Percentiles rank a stretch among this genome's conserved stretches.
These are phyloP conservation scores for Phytophthora multivora DNA, from an alignment of 352 stramenopile genomes.

Conservation along the genomic window DNA sequence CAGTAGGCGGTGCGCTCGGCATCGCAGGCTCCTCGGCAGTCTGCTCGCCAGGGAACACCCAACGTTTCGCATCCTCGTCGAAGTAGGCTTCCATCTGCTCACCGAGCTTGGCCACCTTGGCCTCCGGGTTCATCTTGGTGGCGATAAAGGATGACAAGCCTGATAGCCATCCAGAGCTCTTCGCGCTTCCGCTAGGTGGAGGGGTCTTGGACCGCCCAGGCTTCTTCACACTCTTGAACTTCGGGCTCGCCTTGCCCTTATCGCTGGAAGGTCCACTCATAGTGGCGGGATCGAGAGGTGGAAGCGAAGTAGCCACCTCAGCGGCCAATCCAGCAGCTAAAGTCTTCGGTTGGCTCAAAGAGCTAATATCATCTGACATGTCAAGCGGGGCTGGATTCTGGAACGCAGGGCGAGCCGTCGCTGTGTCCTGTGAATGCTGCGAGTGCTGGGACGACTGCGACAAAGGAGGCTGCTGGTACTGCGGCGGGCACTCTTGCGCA, in stretches of 20 bases:
- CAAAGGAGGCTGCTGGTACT: conserved; percentile 21
- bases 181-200: conserved; percentile 74
- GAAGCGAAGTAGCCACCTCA: conserved; percentile 28
- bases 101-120: conserved; percentile 79
- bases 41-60: conserved; percentile 85
- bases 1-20: conserved; percentile 74
- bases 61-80: conserved; percentile 84
- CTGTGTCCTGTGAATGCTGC: conserved; percentile 17
- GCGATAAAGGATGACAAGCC: conserved; percentile 69
- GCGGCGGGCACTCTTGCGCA: conserved; percentile 9
- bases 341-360: conserved; percentile 25
- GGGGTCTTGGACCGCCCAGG: conserved; percentile 71
- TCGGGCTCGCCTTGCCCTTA: conserved; percentile 73
- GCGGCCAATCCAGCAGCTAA: conserved; percentile 8
- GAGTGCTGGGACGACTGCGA: conserved; percentile 33
- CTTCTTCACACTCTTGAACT: conserved; percentile 71
- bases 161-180: conserved; percentile 63
- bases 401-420: conserved; percentile 11
- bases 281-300: conserved; percentile 14
- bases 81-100: conserved; percentile 85
- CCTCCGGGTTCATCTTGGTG: conserved; percentile 85
- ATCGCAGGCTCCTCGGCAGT: conserved; percentile 61
- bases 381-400: conserved; percentile 24
- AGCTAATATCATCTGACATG: conserved; percentile 6
- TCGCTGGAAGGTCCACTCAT: conserved; percentile 65